Percentiles rank a stretch among this genome's conserved stretches.
phyloP scores from a whole-genome alignment of 371 early-diverging fungal genomes.

The Mortierella sp. region DNA sequence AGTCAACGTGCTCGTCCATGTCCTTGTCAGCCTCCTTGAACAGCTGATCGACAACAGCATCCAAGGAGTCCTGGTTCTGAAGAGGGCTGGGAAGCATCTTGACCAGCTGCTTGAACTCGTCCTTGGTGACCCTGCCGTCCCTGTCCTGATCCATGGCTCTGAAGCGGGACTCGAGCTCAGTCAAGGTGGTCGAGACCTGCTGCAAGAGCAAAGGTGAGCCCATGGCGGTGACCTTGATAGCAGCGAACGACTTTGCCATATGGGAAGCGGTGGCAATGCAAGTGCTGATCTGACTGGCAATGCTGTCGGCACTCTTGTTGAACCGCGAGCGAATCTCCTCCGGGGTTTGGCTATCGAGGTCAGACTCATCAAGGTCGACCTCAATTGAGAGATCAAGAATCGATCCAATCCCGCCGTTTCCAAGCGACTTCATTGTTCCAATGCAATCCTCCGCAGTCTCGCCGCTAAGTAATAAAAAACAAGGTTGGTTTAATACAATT shows the following conservation, averaged over 20 bases:
- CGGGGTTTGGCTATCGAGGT: conserved; percentile 52
- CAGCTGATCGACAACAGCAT: conserved; percentile 38
- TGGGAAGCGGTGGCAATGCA: conserved; percentile 78
- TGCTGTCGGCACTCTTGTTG: conserved; percentile 69
- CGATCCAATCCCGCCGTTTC: conserved; percentile 78
- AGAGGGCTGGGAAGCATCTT: conserved; percentile 46
- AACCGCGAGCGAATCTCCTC: conserved; percentile 50
- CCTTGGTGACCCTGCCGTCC: conserved; percentile 59
- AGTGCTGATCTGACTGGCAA: conserved; percentile 70
- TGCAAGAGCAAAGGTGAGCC: conserved; percentile 84
- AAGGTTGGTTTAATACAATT: neutral
- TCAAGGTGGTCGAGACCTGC: conserved; percentile 72
- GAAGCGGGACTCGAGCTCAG: conserved; percentile 59
- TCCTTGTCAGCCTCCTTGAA: conserved; percentile 65
- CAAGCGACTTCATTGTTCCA: conserved; percentile 80
- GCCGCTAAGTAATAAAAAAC: conserved; percentile 64
- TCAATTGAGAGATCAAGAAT: conserved; percentile 93
- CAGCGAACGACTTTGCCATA: conserved; percentile 78
- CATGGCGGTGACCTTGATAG: conserved; percentile 91
- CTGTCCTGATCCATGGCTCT: conserved; percentile 58
- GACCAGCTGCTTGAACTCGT: conserved; percentile 49
- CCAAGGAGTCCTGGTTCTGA: conserved; percentile 6
- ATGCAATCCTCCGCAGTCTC: conserved; percentile 89
- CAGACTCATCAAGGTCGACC: conserved; percentile 77
- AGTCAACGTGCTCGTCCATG: conserved; percentile 68